phyloP scores from a whole-genome alignment of 2,329 filamentous ascomycete genomes.

The Cladosporium colombiae region DNA sequence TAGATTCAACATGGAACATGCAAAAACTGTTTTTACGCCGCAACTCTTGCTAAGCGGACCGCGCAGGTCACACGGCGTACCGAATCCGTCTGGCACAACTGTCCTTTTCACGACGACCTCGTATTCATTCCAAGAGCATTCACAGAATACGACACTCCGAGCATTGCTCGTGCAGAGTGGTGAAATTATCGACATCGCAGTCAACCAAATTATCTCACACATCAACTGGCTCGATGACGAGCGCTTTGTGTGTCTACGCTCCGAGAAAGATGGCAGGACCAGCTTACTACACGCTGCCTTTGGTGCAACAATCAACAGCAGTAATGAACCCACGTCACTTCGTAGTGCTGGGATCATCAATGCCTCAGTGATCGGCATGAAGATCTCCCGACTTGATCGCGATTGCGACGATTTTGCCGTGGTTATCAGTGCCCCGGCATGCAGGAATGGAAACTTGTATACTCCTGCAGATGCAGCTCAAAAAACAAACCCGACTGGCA shows the following conservation, averaged over 20 bases:
- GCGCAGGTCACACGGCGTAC: constrained; percentile 67
- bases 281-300: not conserved
- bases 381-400: constrained; percentile 42
- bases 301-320: too few relatives aligned
- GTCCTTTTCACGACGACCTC: constrained; percentile 71
- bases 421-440: constrained; percentile 61
- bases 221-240: constrained; percentile 73
- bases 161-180: constrained; percentile 69
- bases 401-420: constrained; percentile 41
- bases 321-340: constrained; percentile 28
- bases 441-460: constrained; percentile 65
- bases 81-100: constrained; percentile 66
- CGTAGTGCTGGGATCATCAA: constrained; percentile 46
- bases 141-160: constrained; percentile 66
- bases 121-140: constrained; percentile 78
- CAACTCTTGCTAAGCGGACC: constrained; percentile 76
- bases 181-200: constrained; percentile 61
- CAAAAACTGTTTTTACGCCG: constrained; percentile 66
- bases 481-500: constrained; percentile 47
- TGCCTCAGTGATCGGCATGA: constrained; percentile 51
- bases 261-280: not conserved
- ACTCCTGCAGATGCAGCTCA: constrained; percentile 50
- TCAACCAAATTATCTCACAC: constrained; percentile 68
- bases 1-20: too few relatives aligned
- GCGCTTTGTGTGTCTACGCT: constrained; percentile 57